These are phyloP conservation scores for Xylaria polymorpha DNA, from an alignment of 2,329 filamentous ascomycete genomes.

Conservation along the genomic window DNA sequence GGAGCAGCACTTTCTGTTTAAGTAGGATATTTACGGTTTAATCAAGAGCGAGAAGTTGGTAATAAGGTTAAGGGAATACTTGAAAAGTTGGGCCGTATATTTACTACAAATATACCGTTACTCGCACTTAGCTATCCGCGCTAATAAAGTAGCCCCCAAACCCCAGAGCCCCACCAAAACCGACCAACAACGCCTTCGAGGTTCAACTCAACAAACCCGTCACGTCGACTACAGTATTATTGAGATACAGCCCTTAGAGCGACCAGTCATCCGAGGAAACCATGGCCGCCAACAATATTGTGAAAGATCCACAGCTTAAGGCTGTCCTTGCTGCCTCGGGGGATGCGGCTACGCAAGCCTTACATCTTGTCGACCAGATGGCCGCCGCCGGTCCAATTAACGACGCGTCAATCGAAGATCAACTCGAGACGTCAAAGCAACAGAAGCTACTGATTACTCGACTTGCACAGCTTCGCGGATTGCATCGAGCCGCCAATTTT, in stretches of 20 bases:
- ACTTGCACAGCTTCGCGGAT: conserved; percentile 81
- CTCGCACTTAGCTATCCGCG: neutral
- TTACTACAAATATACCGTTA: no score
- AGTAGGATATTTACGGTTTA: no score
- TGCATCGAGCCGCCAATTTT: conserved; percentile 85
- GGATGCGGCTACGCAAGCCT: conserved; percentile 77
- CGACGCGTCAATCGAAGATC: conserved; percentile 59
- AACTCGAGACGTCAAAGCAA: conserved; percentile 74
- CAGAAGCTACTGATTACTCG: conserved; percentile 85
- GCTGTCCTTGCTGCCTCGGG: conserved; percentile 78
- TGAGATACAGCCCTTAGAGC: neutral
- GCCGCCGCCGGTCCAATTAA: conserved; percentile 59
- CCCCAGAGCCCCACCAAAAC: neutral
- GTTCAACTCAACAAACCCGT: conserved; percentile 11
- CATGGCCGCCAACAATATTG: conserved; percentile 68
- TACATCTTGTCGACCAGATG: conserved; percentile 69
- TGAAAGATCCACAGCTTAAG: conserved; percentile 73
- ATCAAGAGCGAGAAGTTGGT: no score
- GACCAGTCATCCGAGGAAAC: neutral
- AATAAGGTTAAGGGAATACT: no score
- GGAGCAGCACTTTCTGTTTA: no score
- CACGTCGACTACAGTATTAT: conserved; percentile 8
- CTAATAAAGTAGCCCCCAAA: neutral
- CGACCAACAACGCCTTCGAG: neutral
- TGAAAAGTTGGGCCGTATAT: no score